These are phyloP conservation scores for Auricularia heimuer DNA, from an alignment of 768 basidiomycete genomes.

Conservation along the genomic window DNA sequence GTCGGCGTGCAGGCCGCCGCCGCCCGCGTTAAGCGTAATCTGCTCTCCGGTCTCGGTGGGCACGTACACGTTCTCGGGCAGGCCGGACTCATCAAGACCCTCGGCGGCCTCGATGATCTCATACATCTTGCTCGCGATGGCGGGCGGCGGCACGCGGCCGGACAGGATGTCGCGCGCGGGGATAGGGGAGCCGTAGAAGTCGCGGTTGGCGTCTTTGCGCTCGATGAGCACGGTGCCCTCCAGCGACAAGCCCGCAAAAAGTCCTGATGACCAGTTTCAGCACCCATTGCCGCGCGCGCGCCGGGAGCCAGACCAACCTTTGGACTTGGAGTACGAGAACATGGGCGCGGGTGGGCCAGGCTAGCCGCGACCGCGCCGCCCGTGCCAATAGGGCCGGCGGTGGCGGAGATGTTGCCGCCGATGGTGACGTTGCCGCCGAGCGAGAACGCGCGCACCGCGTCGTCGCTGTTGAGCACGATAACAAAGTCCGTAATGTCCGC, in stretches of 20 bases:
- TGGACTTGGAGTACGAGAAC: slow-evolving; percentile 95
- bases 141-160: slow-evolving; percentile 93
- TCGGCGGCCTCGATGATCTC: slow-evolving; percentile 96
- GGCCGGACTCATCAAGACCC: slow-evolving; percentile 75
- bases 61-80: slow-evolving; percentile 74
- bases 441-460: slow-evolving; percentile 91
- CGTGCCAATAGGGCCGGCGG: slow-evolving; percentile 89
- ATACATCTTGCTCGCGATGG: slow-evolving; percentile 85
- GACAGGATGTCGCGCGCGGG: slow-evolving; percentile 86
- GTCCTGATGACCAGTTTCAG: slow-evolving; percentile 36
- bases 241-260: slow-evolving; percentile 89
- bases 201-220: slow-evolving; percentile 90
- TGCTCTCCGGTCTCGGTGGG: slow-evolving; percentile 57
- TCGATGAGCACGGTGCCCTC: slow-evolving; percentile 94
- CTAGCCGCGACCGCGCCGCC: slow-evolving; percentile 83
- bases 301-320: slow-evolving; percentile 44
- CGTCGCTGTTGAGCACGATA: slow-evolving; percentile 92
- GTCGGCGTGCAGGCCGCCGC: slow-evolving; percentile 7
- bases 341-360: slow-evolving; percentile 87
- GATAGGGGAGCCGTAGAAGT: slow-evolving; percentile 89
- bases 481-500: slow-evolving; percentile 95
- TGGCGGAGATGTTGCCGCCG: slow-evolving; percentile 77
- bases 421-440: slow-evolving; percentile 94
- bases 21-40: slow-evolving; percentile 33
- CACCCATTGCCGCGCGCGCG: background rate